These are phyloP conservation scores for Ilyonectria destructans DNA, from an alignment of 2,329 filamentous ascomycete species.

Conservation along the genomic window DNA sequence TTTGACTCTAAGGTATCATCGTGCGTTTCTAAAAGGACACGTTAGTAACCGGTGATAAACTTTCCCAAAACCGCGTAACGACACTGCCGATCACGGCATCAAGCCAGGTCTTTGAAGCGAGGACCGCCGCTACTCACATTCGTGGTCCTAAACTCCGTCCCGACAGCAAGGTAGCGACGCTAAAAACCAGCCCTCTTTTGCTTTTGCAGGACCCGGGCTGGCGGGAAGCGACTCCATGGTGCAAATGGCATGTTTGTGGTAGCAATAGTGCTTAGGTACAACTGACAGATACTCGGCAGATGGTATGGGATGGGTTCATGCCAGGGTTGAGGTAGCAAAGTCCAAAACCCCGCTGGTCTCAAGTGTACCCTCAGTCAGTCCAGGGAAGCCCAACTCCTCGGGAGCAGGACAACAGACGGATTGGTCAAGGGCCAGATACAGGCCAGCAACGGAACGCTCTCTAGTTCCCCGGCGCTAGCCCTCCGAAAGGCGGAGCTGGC, in stretches of 20 bases:
- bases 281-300: slow-evolving; percentile 11
- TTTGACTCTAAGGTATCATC: slow-evolving; percentile 21
- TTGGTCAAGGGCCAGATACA: slow-evolving; percentile 14
- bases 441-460: slow-evolving; percentile 20
- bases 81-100: slow-evolving; percentile 11
- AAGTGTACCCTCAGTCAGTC: slow-evolving; percentile 5
- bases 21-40: slow-evolving; percentile 19
- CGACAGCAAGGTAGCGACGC: slow-evolving; percentile 22
- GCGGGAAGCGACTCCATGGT: slow-evolving; percentile 5
- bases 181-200: slow-evolving; percentile 9
- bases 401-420: slow-evolving; percentile 19
- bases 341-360: slow-evolving; percentile 12
- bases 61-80: not conserved
- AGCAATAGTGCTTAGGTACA: not conserved
- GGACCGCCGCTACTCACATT: not conserved
- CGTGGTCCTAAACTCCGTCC: not conserved
- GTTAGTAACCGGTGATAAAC: slow-evolving; percentile 17
- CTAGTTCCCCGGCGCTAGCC: slow-evolving; percentile 34
- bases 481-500: slow-evolving; percentile 11
- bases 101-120: slow-evolving; percentile 1
- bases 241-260: slow-evolving; percentile 19
- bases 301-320: slow-evolving; percentile 15
- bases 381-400: slow-evolving; percentile 24
- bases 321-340: slow-evolving; percentile 13
- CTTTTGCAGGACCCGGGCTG: slow-evolving; percentile 10